Evolutionary conservation across 768 basidiomycete species (phyloP), one percentile per base, ranked within the genome.

Genomic region (Phanerochaete carnosa): DNA sequence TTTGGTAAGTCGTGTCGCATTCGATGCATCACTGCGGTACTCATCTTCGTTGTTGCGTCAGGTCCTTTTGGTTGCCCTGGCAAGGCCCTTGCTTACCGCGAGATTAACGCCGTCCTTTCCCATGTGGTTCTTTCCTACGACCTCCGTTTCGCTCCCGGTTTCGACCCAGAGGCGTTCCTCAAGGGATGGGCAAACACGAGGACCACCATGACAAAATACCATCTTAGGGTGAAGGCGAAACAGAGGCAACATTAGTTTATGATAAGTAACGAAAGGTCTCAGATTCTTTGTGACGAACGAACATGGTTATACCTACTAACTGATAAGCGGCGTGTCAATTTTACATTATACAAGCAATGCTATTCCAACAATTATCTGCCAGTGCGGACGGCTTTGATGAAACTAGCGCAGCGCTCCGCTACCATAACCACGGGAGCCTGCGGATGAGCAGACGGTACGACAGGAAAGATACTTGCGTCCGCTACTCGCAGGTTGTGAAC

Each of bases 401-500:
- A 59, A 33, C 59, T 52, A 3, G 62, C 62, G 49, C 62, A 63
- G 26, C 57, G 45, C 39, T 63, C 62, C 3, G 62, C 62, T 13
- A 63, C 55, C 32, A 52, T 52, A 2, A 63, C 58, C 7, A 55
- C 55, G 2, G 62, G 62, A 25, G 58, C 52, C 46, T 59, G 57
- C 15, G 55, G 49, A 30, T 63, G 57, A 1, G 62, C 51, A 9
- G 58, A 23, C 8, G 62, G 62, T 3, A 63, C 51, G 22, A n/a
- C 45, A 2, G 62, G 57, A 23, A 62, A 62, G n/a, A 65, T 37
- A 58, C 58, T 57, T 22, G 63, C 28, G 46, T 60, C 56, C 13
- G 62, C 68, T 32, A 77, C 72, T 53, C 80, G 72, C 26, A 83
- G 65, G 62, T 77, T 77, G 45, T 59, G 49, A 12, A 76, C 70